Conservation (phyloP, 805 yeast species). For the Dipodascus albidus region DNA sequence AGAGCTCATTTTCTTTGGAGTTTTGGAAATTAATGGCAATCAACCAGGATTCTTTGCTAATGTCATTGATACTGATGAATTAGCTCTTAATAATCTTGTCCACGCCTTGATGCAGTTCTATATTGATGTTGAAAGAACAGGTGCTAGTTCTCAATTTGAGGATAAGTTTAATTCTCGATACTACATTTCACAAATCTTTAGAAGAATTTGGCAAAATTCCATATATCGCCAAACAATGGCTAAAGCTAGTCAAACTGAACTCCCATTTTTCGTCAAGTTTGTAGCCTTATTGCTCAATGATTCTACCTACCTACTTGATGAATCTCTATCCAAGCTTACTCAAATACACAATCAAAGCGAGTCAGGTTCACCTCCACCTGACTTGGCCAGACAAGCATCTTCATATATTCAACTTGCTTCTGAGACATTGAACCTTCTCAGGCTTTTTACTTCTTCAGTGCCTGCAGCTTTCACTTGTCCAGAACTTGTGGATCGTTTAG, state of each 20-base stretch:
- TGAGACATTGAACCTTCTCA: constrained; percentile 69
- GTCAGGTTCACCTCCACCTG: constrained; percentile 27
- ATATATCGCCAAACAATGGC: constrained; percentile 58
- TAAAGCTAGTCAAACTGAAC: constrained; percentile 51
- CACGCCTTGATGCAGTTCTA: constrained; percentile 82
- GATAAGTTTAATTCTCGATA: constrained; percentile 90
- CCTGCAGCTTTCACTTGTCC: constrained; percentile 78
- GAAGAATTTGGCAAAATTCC: constrained; percentile 70
- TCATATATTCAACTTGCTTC: constrained; percentile 75
- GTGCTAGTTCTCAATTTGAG: constrained; percentile 88
- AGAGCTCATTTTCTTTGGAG: constrained; percentile 68
- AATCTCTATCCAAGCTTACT: constrained; percentile 67
- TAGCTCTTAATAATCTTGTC: constrained; percentile 54
- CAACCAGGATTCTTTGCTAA: constrained; percentile 54
- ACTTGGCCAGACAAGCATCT: constrained; percentile 54
- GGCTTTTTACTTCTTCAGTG: constrained; percentile 72
- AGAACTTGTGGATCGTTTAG: constrained; percentile 87
- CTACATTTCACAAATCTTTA: constrained; percentile 72
- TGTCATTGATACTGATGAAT: constrained; percentile 49
- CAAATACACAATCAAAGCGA: constrained; percentile 49
- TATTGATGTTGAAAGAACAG: constrained; percentile 92
- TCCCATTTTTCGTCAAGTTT: constrained; percentile 80
- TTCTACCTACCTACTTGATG: constrained; percentile 83
- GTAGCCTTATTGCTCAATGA: constrained; percentile 94
- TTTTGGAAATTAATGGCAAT: constrained; percentile 31